A percentile compares a stretch with the other conserved stretches of the same genome.
These are phyloP conservation scores for Barnettozyma populi DNA, from an alignment of 805 yeast genomes.

Conservation along the genomic window DNA sequence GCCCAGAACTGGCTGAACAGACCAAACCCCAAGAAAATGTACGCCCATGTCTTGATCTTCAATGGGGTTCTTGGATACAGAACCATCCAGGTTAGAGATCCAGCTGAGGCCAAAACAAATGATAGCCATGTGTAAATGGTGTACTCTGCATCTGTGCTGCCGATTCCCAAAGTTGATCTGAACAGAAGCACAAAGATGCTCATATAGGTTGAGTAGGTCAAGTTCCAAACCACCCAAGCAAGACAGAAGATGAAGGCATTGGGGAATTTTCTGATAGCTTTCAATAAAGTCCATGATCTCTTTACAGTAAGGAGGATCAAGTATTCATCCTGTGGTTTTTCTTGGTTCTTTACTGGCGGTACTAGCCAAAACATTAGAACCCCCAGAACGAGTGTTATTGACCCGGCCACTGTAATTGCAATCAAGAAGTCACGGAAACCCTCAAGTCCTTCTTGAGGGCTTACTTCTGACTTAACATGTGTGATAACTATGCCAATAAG, in stretches of 20 bases:
- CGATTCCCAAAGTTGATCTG: slow-evolving; percentile 36
- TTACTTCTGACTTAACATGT: slow-evolving; percentile 22
- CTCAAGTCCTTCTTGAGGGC: slow-evolving; percentile 20
- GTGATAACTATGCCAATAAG: slow-evolving; percentile 35
- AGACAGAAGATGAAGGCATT: slow-evolving; percentile 32
- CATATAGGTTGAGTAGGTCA: slow-evolving; percentile 31
- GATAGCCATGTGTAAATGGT: slow-evolving; percentile 36
- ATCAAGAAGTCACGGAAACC: slow-evolving; percentile 32
- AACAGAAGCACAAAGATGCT: slow-evolving; percentile 33
- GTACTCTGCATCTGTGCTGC: slow-evolving; percentile 33
- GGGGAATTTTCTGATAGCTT: slow-evolving; percentile 27
- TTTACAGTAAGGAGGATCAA: slow-evolving; percentile 26
- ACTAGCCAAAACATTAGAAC: slow-evolving; percentile 25
- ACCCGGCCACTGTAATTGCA: slow-evolving; percentile 36
- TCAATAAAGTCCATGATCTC: slow-evolving; percentile 24
- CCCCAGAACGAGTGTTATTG: slow-evolving; percentile 28
- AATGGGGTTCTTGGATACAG: slow-evolving; percentile 25
- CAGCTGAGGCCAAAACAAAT: slow-evolving; percentile 30
- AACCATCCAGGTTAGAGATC: slow-evolving; percentile 35
- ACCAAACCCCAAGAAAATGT: slow-evolving; percentile 28
- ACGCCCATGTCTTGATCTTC: slow-evolving; percentile 33
- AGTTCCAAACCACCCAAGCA: slow-evolving; percentile 40
- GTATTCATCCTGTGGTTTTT: slow-evolving; percentile 24
- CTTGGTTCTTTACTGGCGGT: slow-evolving; percentile 29
- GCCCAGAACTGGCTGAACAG: slow-evolving; percentile 36